phyloP scores from a whole-genome alignment of 441 rosid species.

The Croton laevigatus region DNA sequence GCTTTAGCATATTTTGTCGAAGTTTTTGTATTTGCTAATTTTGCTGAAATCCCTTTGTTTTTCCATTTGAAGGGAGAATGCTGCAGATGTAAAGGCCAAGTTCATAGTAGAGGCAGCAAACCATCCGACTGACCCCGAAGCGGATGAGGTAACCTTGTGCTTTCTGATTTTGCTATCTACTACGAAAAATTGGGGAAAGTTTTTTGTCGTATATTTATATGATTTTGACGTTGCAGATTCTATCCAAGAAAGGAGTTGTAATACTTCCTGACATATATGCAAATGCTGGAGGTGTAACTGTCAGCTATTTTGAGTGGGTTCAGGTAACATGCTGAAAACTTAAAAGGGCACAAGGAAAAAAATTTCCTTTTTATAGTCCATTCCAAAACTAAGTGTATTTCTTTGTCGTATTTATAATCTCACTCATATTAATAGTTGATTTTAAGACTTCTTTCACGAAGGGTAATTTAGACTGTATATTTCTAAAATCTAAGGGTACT shows the following conservation, averaged over 20 bases:
- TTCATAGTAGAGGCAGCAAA: conserved; percentile 94
- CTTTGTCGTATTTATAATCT: too few species aligned
- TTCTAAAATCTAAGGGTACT: too few species aligned
- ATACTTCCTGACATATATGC: conserved; percentile 95
- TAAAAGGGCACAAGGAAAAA: background rate
- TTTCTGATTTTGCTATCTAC: background rate
- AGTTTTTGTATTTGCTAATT: background rate
- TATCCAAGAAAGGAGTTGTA: conserved; percentile 80
- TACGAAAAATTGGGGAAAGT: background rate
- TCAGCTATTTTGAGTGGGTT: conserved; percentile 97
- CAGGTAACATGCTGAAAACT: conserved; percentile 48
- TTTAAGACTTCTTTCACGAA: too few species aligned
- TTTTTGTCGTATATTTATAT: background rate
- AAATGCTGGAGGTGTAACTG: conserved; percentile 92
- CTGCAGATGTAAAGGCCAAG: conserved; percentile 88
- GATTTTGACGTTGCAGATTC: conserved; percentile 50
- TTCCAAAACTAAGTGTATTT: too few species aligned
- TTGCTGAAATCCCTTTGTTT: background rate
- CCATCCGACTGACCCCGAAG: conserved; percentile 96
- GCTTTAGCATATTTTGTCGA: too few species aligned
- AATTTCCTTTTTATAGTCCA: background rate
- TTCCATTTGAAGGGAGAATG: conserved; percentile 70
- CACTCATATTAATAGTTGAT: too few species aligned
- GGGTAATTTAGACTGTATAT: too few species aligned
- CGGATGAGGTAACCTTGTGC: conserved; percentile 62